Conservation (phyloP, 495 filamentous ascomycete species). For the Neurospora discreta region DNA sequence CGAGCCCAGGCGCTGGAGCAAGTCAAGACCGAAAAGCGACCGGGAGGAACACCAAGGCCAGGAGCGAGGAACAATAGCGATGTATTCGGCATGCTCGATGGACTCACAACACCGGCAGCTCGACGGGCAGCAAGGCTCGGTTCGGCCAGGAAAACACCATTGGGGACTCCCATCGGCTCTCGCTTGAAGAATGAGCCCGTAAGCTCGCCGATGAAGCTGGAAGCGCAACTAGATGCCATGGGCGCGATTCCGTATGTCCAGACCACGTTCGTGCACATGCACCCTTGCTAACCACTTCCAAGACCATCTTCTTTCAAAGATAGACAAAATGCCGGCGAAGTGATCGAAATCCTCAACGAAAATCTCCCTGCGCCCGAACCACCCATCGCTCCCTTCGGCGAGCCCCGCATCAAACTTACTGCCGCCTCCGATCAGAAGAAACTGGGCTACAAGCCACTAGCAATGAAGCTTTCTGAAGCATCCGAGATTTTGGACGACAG, state of each 20-base stretch:
- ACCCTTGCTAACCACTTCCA: slow-evolving; percentile 8
- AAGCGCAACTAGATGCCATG: slow-evolving; percentile 29
- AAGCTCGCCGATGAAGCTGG: slow-evolving; percentile 36
- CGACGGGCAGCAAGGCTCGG: slow-evolving; percentile 37
- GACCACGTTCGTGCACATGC: neutral
- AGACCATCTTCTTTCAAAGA: slow-evolving; percentile 52
- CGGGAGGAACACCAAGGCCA: slow-evolving; percentile 53
- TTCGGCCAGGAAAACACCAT: slow-evolving; percentile 48
- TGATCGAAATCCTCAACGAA: slow-evolving; percentile 69
- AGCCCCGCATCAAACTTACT: slow-evolving; percentile 69
- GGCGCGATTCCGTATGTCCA: slow-evolving; percentile 26
- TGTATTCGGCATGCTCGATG: slow-evolving; percentile 83
- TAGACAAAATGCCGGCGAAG: slow-evolving; percentile 66
- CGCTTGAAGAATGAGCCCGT: slow-evolving; percentile 32
- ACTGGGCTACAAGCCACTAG: slow-evolving; percentile 80
- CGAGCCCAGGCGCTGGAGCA: slow-evolving; percentile 31
- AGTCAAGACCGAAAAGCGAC: slow-evolving; percentile 50
- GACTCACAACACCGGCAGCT: slow-evolving; percentile 54
- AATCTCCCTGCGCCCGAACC: slow-evolving; percentile 58
- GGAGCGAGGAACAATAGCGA: slow-evolving; percentile 43
- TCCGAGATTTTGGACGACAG: slow-evolving; percentile 90
- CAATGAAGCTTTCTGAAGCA: slow-evolving; percentile 85
- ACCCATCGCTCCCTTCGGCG: slow-evolving; percentile 58
- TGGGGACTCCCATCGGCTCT: slow-evolving; percentile 33
- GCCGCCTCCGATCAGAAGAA: slow-evolving; percentile 81